phyloP scores from a whole-genome alignment of 1,284 basidiomycete species.

The Agaricales sp. region DNA sequence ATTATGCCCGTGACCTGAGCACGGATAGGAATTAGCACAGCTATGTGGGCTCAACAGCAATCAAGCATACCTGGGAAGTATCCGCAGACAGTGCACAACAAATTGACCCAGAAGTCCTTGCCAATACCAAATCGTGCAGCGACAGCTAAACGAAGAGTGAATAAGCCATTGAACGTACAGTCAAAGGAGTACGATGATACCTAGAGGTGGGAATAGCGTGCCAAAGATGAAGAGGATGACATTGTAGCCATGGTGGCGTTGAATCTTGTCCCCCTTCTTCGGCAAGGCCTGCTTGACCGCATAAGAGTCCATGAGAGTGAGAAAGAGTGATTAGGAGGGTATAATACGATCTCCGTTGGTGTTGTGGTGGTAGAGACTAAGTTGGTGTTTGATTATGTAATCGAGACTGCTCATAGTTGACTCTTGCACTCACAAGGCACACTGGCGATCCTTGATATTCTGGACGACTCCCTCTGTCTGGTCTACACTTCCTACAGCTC shows the following conservation, averaged over 20 bases:
- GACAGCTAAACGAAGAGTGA: constrained; percentile 53
- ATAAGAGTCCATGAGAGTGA: background rate
- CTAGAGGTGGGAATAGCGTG: constrained; percentile 78
- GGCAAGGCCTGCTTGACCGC: background rate
- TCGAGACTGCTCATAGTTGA: background rate
- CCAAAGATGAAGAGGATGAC: constrained; percentile 78
- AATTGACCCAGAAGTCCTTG: constrained; percentile 87
- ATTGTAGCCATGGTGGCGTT: constrained; percentile 33
- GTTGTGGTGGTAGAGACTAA: background rate
- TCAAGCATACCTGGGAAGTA: constrained; percentile 71
- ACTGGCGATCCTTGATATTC: too few species aligned
- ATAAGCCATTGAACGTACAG: background rate
- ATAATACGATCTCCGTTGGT: background rate
- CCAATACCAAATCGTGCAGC: constrained; percentile 93
- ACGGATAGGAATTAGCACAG: constrained; percentile 9
- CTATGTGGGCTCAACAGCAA: too few species aligned
- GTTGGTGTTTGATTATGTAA: background rate
- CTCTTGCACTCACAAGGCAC: too few species aligned
- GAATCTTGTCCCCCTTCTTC: background rate
- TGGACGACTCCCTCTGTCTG: too few species aligned
- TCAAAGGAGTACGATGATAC: constrained; percentile 28
- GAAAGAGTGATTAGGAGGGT: background rate
- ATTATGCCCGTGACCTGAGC: constrained; percentile 72
- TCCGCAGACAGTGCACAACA: constrained; percentile 82
- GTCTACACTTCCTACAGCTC: too few species aligned